Conservation (phyloP, 2,329 filamentous ascomycete species). For the Hypoxylon sp. region DNA sequence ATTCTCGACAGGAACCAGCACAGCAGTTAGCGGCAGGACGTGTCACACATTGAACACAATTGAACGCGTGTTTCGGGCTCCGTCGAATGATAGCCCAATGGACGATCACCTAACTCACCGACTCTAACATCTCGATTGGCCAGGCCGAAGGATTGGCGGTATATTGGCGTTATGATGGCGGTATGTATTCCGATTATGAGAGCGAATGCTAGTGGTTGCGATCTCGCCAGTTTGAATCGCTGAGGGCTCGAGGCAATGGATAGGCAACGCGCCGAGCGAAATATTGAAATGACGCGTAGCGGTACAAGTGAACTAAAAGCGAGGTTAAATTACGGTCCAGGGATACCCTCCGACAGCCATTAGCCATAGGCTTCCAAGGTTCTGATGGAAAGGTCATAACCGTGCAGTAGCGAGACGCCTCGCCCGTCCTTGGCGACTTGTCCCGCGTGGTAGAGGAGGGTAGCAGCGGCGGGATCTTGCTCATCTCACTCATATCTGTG, state of each 20-base stretch:
- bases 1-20: constrained; percentile 42
- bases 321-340: constrained; percentile 40
- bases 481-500: constrained; percentile 21
- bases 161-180: constrained; percentile 15
- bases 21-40: constrained; percentile 32
- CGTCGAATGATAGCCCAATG: constrained; percentile 30
- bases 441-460: constrained; percentile 40
- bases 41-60: constrained; percentile 38
- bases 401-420: constrained; percentile 44
- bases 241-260: constrained; percentile 1
- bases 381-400: constrained; percentile 8
- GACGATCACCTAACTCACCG: constrained; percentile 40
- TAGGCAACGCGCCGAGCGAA: constrained; percentile 16
- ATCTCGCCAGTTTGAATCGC: constrained; percentile 4
- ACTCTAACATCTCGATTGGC: constrained; percentile 29
- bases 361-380: constrained; percentile 5
- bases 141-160: constrained; percentile 13
- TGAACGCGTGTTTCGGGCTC: constrained; percentile 37
- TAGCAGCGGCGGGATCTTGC: constrained; percentile 41
- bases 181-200: background rate
- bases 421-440: constrained; percentile 39
- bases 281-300: constrained; percentile 28
- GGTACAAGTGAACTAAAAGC: constrained; percentile 8
- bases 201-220: constrained; percentile 13
- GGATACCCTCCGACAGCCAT: constrained; percentile 16